Base-by-base conservation (phyloP, 441 rosid genomes). In the Corymbia citriodora region DNA sequence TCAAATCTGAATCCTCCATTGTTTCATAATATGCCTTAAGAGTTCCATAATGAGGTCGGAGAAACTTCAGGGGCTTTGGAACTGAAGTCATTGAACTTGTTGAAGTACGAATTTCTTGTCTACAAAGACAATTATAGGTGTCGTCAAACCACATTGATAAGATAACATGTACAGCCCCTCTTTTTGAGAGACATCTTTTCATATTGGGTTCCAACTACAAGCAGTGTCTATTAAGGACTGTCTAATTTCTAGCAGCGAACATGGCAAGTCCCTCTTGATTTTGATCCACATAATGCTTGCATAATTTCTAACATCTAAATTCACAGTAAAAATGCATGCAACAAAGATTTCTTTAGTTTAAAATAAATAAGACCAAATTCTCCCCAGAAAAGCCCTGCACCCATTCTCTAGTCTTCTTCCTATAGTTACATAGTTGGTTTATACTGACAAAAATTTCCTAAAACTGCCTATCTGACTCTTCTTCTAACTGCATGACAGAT, bases 81-180 rank as follows among this genome's bases (percentile, higher is more conserved):
- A 97, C 99, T 45, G 99, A 97, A 45, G 99, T 97, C 99, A 98
- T 96, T 79, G 99, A 98, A 93, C 99, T 97, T 17, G 99, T 97
- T 89, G 99, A 92, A 33, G 96, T 94, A 50, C 97, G 96, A 55
- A 98, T 97, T 92, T 96, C 99, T 91, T 97, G 96, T 94, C 99
- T 98, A 90, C 87, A 92, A 88, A 87, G 82, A 90, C n/a, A 81
- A 87, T 55, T 29, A 23, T 54, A 59, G 59, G n/a, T 9, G 54
- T 61, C n/a, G 6, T 33, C 65, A 70, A 53, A 68, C 52, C 36
- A 53, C 12, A 7, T 52, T 21, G 55, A n/a, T 65, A 68, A 81
- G 83, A 50, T 48, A 87, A 33, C 4, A 33, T 18, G 25, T 87
- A 87, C 49, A 33, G 36, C 68, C 45, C 48, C 88, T 87, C 70